Percentiles rank a stretch among this genome's conserved stretches.
Conservation (phyloP, 78 protist genomes). For the Goniomonas avonlea region DNA sequence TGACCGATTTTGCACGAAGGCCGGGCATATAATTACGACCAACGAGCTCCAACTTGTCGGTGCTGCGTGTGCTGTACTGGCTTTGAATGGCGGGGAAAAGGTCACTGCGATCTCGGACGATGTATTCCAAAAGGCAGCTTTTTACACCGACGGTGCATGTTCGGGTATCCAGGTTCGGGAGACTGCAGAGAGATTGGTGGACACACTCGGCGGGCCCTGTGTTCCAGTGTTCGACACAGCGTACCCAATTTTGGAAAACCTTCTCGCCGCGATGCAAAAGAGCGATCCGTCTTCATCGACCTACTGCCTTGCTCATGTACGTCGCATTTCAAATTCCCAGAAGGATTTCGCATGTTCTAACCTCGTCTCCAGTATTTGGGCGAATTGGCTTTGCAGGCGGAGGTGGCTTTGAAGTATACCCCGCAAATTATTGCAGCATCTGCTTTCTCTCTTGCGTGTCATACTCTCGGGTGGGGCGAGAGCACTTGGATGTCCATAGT, state of each 20-base stretch:
- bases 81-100: background rate
- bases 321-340: too few relatives aligned
- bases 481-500: slow-evolving; percentile 12
- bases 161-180: background rate
- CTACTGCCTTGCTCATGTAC: slow-evolving; percentile 10
- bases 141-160: slow-evolving; percentile 21
- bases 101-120: background rate
- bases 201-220: background rate
- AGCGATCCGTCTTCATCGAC: slow-evolving; percentile 8
- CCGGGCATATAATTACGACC: background rate
- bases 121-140: background rate
- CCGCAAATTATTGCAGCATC: background rate
- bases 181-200: background rate
- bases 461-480: slow-evolving; percentile 22
- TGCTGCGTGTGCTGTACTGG: slow-evolving; percentile 14
- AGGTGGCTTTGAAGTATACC: background rate
- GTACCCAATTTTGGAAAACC: background rate
- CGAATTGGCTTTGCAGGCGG: slow-evolving; percentile 9
- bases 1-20: background rate
- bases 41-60: slow-evolving; percentile 13
- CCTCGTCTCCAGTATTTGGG: slow-evolving; percentile 19
- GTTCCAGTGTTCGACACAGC: background rate
- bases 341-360: too few relatives aligned
- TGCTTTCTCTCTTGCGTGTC: background rate
- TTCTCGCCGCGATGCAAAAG: slow-evolving; percentile 2